Evolutionary conservation across 768 basidiomycete species (phyloP), one percentile per base, ranked within the genome.

Genomic region (Leucocoprinus leucothites): DNA sequence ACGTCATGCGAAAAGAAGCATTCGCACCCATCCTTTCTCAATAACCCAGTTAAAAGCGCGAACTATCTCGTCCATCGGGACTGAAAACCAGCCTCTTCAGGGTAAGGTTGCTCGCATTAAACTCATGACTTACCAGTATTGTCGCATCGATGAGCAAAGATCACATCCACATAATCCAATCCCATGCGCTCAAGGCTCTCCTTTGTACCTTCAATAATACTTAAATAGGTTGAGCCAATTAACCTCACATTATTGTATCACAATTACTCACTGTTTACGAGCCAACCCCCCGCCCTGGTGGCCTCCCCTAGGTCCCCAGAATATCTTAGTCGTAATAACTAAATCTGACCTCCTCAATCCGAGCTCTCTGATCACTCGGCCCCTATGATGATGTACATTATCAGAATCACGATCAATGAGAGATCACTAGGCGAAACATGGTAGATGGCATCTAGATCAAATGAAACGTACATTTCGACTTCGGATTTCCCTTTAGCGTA

Each of bases 41-140:
- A 92, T 89, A 24, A 90, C 76, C 61, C 74, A 84, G 73, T 89
- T 90, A 76, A 93, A 91, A 0, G 87, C 88, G 42, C 90, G 81
- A 43, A 93, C 89, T 48, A 84, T 73, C 66, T 93, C 91, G 66
- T 91, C 88, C 81, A 84, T 85, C 0, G 82, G 80, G 9, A 82
- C 82, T 77, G 47, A 5, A 4, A 36, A 19, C 22, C 9, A 36
- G 22, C 16, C 34, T 44, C 56, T 24, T 9, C 24, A 28, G 16
- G 11, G 16, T 34, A 47, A 35, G 3, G 28, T 42, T 38, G 38
- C 5, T 31, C 34, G 21, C 7, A 45, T 25, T 28, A 28, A 18
- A 16, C 51, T 16, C 3, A 11, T 13, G 28, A 57, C 70, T 31
- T 61, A 82, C 81, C 80, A 38, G 75, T 81, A 31, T 63, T 60